phyloP scores from a whole-genome alignment of 1,284 basidiomycete species.

The Crucibulum parvulum region DNA sequence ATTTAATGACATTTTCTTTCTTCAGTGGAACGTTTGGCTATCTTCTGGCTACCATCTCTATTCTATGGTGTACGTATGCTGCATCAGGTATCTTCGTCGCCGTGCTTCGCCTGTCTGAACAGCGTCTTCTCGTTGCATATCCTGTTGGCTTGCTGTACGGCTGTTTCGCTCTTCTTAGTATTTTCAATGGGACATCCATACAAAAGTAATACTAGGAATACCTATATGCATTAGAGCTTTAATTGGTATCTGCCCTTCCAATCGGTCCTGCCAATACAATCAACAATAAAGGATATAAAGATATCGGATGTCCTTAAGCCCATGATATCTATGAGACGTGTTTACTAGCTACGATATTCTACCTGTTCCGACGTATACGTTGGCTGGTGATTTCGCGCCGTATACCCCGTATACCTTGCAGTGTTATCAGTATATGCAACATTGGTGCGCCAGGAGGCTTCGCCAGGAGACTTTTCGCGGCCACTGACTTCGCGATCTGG shows the following conservation, averaged over 20 bases:
- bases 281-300: no score
- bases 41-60: constrained; percentile 79
- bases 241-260: not conserved
- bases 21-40: constrained; percentile 84
- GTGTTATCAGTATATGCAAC: no score
- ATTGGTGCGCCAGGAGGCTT: no score
- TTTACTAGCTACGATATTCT: no score
- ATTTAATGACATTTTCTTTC: constrained; percentile 3
- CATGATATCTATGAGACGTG: no score
- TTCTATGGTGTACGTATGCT: constrained; percentile 95
- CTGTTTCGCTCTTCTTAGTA: constrained; percentile 89
- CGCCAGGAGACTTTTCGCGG: no score
- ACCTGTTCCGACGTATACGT: no score
- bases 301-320: no score
- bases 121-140: constrained; percentile 92
- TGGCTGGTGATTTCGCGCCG: no score
- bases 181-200: constrained; percentile 63
- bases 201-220: constrained; percentile 23
- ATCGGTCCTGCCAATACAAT: not conserved
- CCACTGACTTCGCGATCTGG: no score
- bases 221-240: no score
- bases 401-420: no score
- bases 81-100: constrained; percentile 95
- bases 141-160: constrained; percentile 92
- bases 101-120: constrained; percentile 92